Evolutionary conservation across 257 asterid genomes (phyloP).

Genomic region (Solanum okadae): DNA sequence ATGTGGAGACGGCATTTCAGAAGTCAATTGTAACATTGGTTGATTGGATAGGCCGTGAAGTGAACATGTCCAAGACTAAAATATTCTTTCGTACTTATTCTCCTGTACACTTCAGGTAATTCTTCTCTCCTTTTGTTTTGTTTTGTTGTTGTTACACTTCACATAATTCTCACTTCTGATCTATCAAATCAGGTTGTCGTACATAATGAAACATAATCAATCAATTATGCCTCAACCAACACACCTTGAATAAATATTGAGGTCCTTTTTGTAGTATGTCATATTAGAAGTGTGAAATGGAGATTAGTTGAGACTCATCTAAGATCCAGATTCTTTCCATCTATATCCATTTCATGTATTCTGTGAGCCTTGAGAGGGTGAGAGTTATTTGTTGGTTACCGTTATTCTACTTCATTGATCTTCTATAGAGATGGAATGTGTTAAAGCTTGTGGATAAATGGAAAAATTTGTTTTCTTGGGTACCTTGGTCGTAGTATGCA

Average conservation of each 20-base stretch:
- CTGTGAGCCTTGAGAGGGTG: background rate
- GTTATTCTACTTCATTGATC: background rate
- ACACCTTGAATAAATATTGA: background rate
- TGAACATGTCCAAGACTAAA: slow-evolving; percentile 51
- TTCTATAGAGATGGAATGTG: background rate
- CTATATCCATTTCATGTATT: background rate
- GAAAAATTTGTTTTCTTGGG: background rate
- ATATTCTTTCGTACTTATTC: slow-evolving; percentile 74
- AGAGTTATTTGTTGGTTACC: background rate
- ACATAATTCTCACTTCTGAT: background rate
- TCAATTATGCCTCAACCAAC: background rate
- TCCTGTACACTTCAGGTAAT: slow-evolving; percentile 84
- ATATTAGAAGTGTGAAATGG: background rate
- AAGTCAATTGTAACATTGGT: slow-evolving; percentile 56
- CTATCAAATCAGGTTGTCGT: background rate
- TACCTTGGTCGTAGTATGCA: background rate
- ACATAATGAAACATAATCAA: background rate
- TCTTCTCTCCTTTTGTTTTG: background rate
- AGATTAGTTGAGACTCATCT: background rate
- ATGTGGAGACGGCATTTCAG: slow-evolving; percentile 44
- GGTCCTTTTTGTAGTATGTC: background rate
- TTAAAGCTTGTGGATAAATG: background rate
- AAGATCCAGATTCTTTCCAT: background rate
- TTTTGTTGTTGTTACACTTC: background rate
- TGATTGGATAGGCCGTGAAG: slow-evolving; percentile 59